Base-by-base conservation (phyloP, 352 stramenopile species). In the Aphanomyces astaci region DNA sequence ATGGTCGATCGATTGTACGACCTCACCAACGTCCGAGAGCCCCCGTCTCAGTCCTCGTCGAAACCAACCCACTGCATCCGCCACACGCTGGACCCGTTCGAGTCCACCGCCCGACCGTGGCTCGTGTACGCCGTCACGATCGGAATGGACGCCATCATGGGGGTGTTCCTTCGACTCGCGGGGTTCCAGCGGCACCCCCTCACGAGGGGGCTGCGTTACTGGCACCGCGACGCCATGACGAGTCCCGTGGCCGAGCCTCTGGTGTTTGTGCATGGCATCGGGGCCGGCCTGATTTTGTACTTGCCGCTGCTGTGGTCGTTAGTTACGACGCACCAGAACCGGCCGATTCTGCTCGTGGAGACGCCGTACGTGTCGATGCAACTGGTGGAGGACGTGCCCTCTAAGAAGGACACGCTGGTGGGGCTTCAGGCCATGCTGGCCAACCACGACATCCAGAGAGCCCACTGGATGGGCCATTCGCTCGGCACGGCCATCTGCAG, bases 391-490 rank as follows among this genome's bases (percentile, higher is more conserved):
- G 30, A 59, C 51, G 51, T 59, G 7, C 51, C 30, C 22, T 5
- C 51, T 19, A 22, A 30, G 17, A 4, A 36, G 22, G 51, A 59
- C 25, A 22, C 30, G 1, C 51, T 59, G 0, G 22, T 19, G 51
- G 25, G 17, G 22, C 30, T n/a, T 10, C 19, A 32, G 51, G 30
- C 27, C 5, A 59, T 59, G 51, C 51, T 59, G 51, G 51, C 25
- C 5, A 13, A 7, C 22, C 15, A 59, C 51, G 51, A 25, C 51
- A 32, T 59, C 4, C 22, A 32, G 7, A 59, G n/a, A 11, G 51
- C 51, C 22, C 51, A 59, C 51, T 59, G 51, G 51, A 32, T 59
- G 15, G 51, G 51, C 24, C 51, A 59, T 19, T 59, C 51, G 24
- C 51, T 59, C 51, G 51, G 51, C 22, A 59, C 51, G 2, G 51